A percentile compares a stretch with the other conserved stretches of the same genome.
Conservation (phyloP, 1,284 basidiomycete species). For the Stygiomarasmius scandens region DNA sequence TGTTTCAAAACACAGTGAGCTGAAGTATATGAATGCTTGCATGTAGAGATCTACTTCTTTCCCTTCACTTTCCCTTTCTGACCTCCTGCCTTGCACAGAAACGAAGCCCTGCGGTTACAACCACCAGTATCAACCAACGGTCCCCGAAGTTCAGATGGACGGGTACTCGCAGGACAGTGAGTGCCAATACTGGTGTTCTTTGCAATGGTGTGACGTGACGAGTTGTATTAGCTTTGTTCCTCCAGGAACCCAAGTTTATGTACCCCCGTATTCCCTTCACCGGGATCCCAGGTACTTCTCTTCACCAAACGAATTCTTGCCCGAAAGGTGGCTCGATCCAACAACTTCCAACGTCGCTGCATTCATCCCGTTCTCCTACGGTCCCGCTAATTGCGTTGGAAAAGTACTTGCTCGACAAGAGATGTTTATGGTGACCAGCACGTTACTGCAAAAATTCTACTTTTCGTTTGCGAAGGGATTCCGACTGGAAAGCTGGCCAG, state of each 20-base stretch:
- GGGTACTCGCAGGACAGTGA: slow-evolving; percentile 35
- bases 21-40: slow-evolving; percentile 54
- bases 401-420: slow-evolving; percentile 37
- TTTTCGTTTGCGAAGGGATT: slow-evolving; percentile 33
- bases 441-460: slow-evolving; percentile 32
- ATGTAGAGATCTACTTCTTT: slow-evolving; percentile 42
- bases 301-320: slow-evolving; percentile 43
- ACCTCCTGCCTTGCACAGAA: slow-evolving; percentile 42
- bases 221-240: slow-evolving; percentile 44
- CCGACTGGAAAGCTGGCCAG: slow-evolving; percentile 31
- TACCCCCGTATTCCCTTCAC: slow-evolving; percentile 52
- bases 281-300: slow-evolving; percentile 41
- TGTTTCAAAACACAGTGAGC: slow-evolving; percentile 34
- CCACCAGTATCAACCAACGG: slow-evolving; percentile 55
- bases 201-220: slow-evolving; percentile 21
- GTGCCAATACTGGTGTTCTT: slow-evolving; percentile 18
- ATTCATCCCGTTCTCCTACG: slow-evolving; percentile 43
- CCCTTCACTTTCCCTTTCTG: slow-evolving; percentile 3
- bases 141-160: slow-evolving; percentile 47
- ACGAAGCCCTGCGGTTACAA: slow-evolving; percentile 58
- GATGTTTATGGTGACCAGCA: slow-evolving; percentile 31
- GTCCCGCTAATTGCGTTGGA: slow-evolving; percentile 41
- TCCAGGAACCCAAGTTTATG: slow-evolving; percentile 48
- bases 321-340: slow-evolving; percentile 44
- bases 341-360: slow-evolving; percentile 28